A percentile compares a stretch with the other conserved stretches of the same genome.
Evolutionary conservation across 305 asterid genomes (phyloP).

Genomic region (Salvia sclarea): DNA sequence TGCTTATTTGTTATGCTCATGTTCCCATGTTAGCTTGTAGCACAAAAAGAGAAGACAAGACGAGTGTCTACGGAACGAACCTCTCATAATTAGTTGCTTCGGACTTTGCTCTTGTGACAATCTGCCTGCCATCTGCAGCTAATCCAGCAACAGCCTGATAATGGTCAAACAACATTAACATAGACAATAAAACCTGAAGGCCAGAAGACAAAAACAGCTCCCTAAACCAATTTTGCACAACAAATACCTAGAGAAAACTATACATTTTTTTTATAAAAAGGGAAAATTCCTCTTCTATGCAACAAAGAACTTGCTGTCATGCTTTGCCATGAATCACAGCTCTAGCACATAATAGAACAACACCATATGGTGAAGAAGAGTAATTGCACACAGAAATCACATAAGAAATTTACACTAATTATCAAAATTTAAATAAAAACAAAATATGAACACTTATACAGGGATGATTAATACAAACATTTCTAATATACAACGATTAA

Average conservation of each 20-base stretch:
- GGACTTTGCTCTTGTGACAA: slow-evolving; percentile 32
- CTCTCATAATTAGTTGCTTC: slow-evolving; percentile 31
- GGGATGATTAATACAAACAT: background rate
- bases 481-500: background rate
- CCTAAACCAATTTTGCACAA: background rate
- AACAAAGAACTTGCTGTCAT: background rate
- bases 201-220: background rate
- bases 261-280: background rate
- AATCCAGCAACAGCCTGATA: slow-evolving; percentile 35
- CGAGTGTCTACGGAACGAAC: slow-evolving; percentile 2
- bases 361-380: background rate
- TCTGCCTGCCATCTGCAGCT: slow-evolving; percentile 36
- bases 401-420: background rate
- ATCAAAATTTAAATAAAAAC: slow-evolving; percentile 16
- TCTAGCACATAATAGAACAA: slow-evolving; percentile 4
- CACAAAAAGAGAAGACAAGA: background rate
- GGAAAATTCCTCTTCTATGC: background rate
- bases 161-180: slow-evolving; percentile 7
- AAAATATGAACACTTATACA: background rate
- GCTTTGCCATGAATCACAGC: slow-evolving; percentile 3
- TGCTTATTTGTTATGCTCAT: too few relatives aligned
- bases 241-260: background rate
- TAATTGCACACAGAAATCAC: background rate
- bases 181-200: background rate
- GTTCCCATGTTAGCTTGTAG: too few relatives aligned